Evolutionary conservation across 2,329 filamentous ascomycete genomes (phyloP), one percentile per base, ranked within the genome.

Genomic region (Onygena corvina): DNA sequence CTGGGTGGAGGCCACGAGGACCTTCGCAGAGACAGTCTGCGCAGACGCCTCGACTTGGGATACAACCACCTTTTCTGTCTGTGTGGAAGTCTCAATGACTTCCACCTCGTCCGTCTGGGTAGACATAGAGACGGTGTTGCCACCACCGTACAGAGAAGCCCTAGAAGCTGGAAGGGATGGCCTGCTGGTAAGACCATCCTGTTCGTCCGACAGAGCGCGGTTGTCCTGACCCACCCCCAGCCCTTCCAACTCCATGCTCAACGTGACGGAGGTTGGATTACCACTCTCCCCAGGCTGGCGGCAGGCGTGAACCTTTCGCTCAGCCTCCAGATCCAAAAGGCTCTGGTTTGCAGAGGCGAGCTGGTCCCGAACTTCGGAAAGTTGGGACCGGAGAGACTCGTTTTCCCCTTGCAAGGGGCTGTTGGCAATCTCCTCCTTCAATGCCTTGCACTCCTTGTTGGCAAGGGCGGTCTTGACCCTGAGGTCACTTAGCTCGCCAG

Each of bases 1-100:
- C 48, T 52, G 50, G 16, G 45, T 49, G 16, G 47, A 52, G 23
- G 47, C 47, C 23, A 36, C 34, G 18, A 31, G 27, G 23, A 49
- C 45, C 20, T 49, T 34, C 40, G 31, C 21, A 30, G 44, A 23
- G 30, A 38, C 46, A 25, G 49, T 51, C 49, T 42, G 49, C 14
- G 34, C 27, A 27, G 31, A 23, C 21, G 9, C 27, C 21, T 48
- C 23, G 5, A 31, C 4, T 18, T 20, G 30, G 20, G 42, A 46
- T 18, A 27, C 42, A n/a, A 31, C 27, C 42, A 42, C 14, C 25
- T 46, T n/a, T 14, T 21, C 48, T 29, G 51, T 53, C 30, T 51
- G 47, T 30, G 47, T 50, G 11, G 38, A 53, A 27, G 49, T 36
- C 21, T 48, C 44, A 29, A 45, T 30, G 25, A 46, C 35, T 35